Base-by-base conservation (phyloP, 192 early-diverging fungal species). In the Nowakowskiella sp. region DNA sequence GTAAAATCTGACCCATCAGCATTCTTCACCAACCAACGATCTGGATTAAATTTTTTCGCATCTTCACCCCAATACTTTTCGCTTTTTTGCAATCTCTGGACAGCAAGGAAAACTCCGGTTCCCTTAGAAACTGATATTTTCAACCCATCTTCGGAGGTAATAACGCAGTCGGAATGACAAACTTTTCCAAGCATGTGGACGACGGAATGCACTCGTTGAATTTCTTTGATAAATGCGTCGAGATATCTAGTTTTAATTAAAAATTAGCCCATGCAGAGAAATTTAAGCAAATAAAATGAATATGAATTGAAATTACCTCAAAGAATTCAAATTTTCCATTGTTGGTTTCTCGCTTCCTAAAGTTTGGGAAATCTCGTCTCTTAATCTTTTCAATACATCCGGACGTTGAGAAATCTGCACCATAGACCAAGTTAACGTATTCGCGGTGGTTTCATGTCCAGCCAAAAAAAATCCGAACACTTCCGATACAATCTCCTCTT, bases 151-250 rank as follows among this genome's bases (percentile, higher is more conserved):
- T n/a, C n/a, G n/a, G n/a, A n/a, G n/a, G n/a, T n/a, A n/a, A n/a
- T n/a, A n/a, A n/a, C n/a, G n/a, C n/a, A n/a, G n/a, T n/a, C n/a
- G n/a, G n/a, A n/a, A n/a, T n/a, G n/a, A n/a, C n/a, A n/a, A n/a
- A n/a, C n/a, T n/a, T n/a, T n/a, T n/a, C n/a, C n/a, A n/a, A n/a
- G n/a, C n/a, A n/a, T n/a, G n/a, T n/a, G n/a, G n/a, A n/a, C n/a
- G n/a, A 70, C 51, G 1, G 78, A 65, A 36, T 61, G 50, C 3
- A 73, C 27, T 21, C 76, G 62, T 39, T 74, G 52, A 19, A 71
- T 73, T 47, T 82, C 81, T 7, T 78, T 53, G 42, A 81, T 65
- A 10, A 76, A 64, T 0, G 77, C n/a, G n/a, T n/a, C n/a, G 71
- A 23, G 71, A 76, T n/a, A 78, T n/a, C n/a, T n/a, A n/a, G n/a